Percentiles rank a stretch among this genome's conserved stretches.
Conservation (phyloP, 169 alveolate species). For the Cryptosporidium meleagridis region DNA sequence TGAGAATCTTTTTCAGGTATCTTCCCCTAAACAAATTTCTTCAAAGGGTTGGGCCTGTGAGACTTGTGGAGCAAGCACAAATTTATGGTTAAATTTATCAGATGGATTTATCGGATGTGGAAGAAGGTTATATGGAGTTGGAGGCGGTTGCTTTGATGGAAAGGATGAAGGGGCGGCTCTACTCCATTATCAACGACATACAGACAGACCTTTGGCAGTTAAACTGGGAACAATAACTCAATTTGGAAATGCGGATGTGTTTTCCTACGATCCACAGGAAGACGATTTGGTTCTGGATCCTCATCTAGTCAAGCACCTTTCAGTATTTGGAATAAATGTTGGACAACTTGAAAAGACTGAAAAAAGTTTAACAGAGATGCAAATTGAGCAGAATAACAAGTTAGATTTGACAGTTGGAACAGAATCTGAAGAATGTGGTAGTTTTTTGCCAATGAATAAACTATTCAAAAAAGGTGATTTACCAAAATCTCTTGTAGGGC, state of each 20-base stretch:
- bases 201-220: conserved; percentile 88
- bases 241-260: conserved; percentile 90
- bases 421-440: conserved; percentile 76
- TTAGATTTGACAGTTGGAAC: conserved; percentile 84
- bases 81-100: conserved; percentile 82
- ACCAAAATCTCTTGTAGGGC: conserved; percentile 82
- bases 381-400: conserved; percentile 84
- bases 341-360: conserved; percentile 84
- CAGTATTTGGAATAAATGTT: conserved; percentile 89
- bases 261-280: conserved; percentile 89
- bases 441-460: background rate
- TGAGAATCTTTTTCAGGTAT: conserved; percentile 75
- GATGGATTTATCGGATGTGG: conserved; percentile 91
- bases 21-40: conserved; percentile 72
- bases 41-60: conserved; percentile 76
- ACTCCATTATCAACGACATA: conserved; percentile 80
- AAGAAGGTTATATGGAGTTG: conserved; percentile 84
- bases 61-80: conserved; percentile 78
- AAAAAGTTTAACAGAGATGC: conserved; percentile 86
- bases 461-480: conserved; percentile 55
- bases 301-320: conserved; percentile 85
- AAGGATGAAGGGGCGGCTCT: conserved; percentile 90
- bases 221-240: conserved; percentile 93
- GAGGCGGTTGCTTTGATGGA: conserved; percentile 91
- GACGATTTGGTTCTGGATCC: conserved; percentile 88